phyloP scores from a whole-genome alignment of 2,329 filamentous ascomycete genomes.

The Colletotrichum australisinense region DNA sequence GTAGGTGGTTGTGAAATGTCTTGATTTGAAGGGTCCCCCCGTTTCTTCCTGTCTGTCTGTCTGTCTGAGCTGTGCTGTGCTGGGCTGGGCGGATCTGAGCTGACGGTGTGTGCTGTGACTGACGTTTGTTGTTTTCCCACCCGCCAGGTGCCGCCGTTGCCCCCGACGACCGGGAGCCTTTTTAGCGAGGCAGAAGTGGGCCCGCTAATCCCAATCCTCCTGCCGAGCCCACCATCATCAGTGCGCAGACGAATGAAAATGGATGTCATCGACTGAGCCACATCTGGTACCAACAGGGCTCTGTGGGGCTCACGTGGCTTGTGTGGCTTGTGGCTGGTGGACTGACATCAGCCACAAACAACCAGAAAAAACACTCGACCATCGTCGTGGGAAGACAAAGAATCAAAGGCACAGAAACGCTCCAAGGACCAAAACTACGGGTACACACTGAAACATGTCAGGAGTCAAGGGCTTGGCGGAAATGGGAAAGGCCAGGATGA shows the following conservation, averaged over 20 bases:
- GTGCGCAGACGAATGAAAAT: background rate
- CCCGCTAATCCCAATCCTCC: background rate
- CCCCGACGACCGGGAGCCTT: conserved; percentile 35
- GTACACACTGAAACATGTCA: background rate
- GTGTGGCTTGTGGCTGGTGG: background rate
- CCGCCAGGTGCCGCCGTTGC: conserved; percentile 23
- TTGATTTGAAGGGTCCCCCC: conserved; percentile 13
- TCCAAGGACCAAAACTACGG: background rate
- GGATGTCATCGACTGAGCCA: background rate
- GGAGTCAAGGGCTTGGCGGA: background rate
- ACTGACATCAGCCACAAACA: conserved; percentile 23
- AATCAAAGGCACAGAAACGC: background rate
- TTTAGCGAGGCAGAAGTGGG: conserved; percentile 28
- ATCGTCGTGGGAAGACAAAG: background rate
- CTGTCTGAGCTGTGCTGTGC: no score
- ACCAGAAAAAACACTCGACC: background rate
- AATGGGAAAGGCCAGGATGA: background rate
- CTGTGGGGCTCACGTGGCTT: background rate
- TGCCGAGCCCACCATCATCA: accelerated
- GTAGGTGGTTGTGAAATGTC: conserved; percentile 15
- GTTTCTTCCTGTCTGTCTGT: background rate
- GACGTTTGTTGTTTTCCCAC: conserved; percentile 38
- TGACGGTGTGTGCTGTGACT: conserved; percentile 2
- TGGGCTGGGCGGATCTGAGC: no score
- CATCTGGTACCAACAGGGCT: background rate